phyloP scores from a whole-genome alignment of 345 rosid species.

The Heritiera littoralis region DNA sequence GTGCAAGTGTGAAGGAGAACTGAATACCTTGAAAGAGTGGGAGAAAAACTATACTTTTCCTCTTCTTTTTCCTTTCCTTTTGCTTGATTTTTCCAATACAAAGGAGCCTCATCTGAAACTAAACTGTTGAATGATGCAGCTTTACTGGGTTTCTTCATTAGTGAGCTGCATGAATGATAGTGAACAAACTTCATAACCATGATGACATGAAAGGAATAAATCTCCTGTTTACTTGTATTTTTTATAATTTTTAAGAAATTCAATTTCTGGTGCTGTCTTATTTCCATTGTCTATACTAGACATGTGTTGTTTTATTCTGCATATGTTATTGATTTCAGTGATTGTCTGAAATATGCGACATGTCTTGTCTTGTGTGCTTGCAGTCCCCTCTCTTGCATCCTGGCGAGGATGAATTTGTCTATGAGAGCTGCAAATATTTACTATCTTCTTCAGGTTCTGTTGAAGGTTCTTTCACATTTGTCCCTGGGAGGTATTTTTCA shows the following conservation, averaged over 20 bases:
- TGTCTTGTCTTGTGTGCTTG: slow-evolving; percentile 21
- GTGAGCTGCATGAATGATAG: neutral
- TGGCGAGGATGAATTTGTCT: slow-evolving; percentile 70
- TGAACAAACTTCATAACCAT: neutral
- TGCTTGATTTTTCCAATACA: neutral
- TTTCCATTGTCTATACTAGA: neutral
- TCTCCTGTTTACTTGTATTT: neutral
- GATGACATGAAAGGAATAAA: neutral
- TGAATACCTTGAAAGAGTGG: neutral
- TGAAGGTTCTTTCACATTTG: slow-evolving; percentile 83
- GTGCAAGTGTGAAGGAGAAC: neutral
- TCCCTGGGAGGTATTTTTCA: slow-evolving; percentile 71
- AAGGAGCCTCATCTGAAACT: neutral
- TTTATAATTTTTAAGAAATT: neutral
- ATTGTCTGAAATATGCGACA: neutral
- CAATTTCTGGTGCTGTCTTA: neutral
- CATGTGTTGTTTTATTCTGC: neutral
- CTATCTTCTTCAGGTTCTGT: slow-evolving; percentile 47
- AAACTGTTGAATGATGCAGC: neutral
- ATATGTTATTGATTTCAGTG: neutral
- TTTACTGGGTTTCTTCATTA: neutral
- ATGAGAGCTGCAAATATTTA: slow-evolving; percentile 54
- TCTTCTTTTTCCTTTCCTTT: neutral
- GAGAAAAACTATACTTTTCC: neutral
- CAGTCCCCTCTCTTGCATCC: slow-evolving; percentile 73